Conservation (phyloP, 352 stramenopile species). For the Blastocystis sp. region DNA sequence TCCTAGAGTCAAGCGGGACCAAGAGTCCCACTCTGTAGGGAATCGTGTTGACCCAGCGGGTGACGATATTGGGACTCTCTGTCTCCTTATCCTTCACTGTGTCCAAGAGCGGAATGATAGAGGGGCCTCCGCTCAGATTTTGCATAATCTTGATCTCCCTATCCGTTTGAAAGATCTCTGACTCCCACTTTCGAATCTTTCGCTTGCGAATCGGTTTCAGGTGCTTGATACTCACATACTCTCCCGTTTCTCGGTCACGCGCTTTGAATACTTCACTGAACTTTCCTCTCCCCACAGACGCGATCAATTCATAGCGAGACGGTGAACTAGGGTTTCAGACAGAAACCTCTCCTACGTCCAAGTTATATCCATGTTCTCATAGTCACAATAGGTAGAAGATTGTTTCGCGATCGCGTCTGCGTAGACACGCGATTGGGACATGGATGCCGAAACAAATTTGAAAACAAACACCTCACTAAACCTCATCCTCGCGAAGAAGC, state of each 20-base stretch:
- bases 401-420: constrained; percentile 1
- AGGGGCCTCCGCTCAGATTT: constrained; percentile 91
- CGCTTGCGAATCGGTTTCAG: constrained; percentile 99
- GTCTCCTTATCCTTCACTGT: constrained; percentile 90
- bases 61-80: constrained; percentile 93
- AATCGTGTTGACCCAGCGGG: constrained; percentile 88
- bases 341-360: neutral
- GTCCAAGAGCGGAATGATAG: constrained; percentile 95
- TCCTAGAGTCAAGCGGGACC: constrained; percentile 88
- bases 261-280: constrained; percentile 96
- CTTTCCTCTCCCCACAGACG: constrained; percentile 95
- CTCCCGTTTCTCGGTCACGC: constrained; percentile 83
- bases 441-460: constrained; percentile 16
- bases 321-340: neutral
- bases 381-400: constrained; percentile 3
- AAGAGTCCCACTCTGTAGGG: constrained; percentile 76
- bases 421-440: neutral
- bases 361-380: neutral
- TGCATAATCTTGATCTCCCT: constrained; percentile 96
- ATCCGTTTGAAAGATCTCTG: neutral
- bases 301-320: constrained; percentile 89
- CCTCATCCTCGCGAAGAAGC: constrained; percentile 75
- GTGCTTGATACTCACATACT: constrained; percentile 94
- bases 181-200: constrained; percentile 83
- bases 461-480: constrained; percentile 62